Base-by-base conservation (phyloP, 495 filamentous ascomycete genomes). In the Xylaria cubensis region DNA sequence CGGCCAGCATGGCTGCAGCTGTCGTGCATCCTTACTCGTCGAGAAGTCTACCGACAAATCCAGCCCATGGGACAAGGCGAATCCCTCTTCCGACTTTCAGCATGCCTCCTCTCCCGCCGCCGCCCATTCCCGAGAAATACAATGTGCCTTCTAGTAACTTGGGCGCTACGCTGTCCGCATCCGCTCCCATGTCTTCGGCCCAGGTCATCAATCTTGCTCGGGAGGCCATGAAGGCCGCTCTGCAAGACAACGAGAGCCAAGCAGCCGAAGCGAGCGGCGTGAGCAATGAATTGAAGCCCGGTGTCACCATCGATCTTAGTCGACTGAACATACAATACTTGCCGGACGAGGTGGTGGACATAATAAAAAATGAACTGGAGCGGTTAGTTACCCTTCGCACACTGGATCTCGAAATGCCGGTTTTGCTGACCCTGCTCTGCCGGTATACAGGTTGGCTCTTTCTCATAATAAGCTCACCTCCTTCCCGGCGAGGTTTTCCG, bases 301-400 rank as follows among this genome's bases (percentile, higher is more conserved):
- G 88, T 32, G 85, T 97, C 73, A 97, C 95, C 17, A 91, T 99
- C 76, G 93, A 97, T 79, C 83, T 99, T 77, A 93, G 93, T 73
- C 90, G 95, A 79, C 92, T 91, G 71, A 89, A 90, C 73, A 95
- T 99, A 51, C 86, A 88, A 59, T 88, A 84, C 71, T 88, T 99
- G 75, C 95, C 95, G 1, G 92, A 95, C 55, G 92, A 95, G 72
- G 93, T 97, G 66, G 90, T 98, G 42, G 94, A 96, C 79, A 89
- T 97, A 74, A 94, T 99, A 67, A 97, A 94, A 82, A 89, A 95
- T 80, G 93, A 97, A 79, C 88, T 98, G 63, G 95, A 97, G 84
- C 86, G 95, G 95, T 97, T 70, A 53, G 79, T 73, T 21, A 19
- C 32, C 64, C 64, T 50, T 32, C 39, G 48, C 61, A 19, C 53